Base-by-base conservation (phyloP, 2,329 filamentous ascomycete species). In the Microcyclosporella mali region DNA sequence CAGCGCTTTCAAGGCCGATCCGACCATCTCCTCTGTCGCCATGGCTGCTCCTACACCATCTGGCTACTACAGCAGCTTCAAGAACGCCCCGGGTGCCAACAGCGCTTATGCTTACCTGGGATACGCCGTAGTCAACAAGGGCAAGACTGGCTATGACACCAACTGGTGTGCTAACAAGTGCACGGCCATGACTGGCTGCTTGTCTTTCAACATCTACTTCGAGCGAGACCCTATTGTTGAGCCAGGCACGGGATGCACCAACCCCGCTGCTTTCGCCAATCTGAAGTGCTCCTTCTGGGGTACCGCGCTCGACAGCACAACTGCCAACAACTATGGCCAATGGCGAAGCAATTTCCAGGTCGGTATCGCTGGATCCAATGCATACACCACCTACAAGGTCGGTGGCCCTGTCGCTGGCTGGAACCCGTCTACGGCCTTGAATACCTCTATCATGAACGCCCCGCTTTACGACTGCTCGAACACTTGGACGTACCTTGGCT, bases 301-400 rank as follows among this genome's bases (percentile, higher is more conserved):
- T 15, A 54, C 54, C 3, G 47, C 48, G 2, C 45, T 64, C 29
- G 42, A 46, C n/a, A 40, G 47, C 6, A 49, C 39, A 2, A 60
- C 56, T 12, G 63, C 62, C 3, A 60, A 36, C 18, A 67, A 66
- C 47, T 32, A 27, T 3, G 64, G 62, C 14, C 52, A 65, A 49
- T 57, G 44, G 40, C 56, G 63, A n/a, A 50, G 46, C 21, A 30
- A 49, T 12, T 59, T 70, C 61, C 50, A 59, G 9, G 62, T 70
- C 31, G 59, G 64, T 28, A 66, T 70, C 33, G 59, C 66, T 17
- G 68, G 63, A 11, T 68, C 63, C 18, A 69, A 70, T 39, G 68
- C 30, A n/a, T 32, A 32, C 30, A 32, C 30, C 30, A 6, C 30
- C 15, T 32, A 32, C 30, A 32, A 32, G 11, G 30, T 32, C 15